These are phyloP conservation scores for Populus trichocarpa DNA, from an alignment of 441 rosid species.

Conservation along the genomic window DNA sequence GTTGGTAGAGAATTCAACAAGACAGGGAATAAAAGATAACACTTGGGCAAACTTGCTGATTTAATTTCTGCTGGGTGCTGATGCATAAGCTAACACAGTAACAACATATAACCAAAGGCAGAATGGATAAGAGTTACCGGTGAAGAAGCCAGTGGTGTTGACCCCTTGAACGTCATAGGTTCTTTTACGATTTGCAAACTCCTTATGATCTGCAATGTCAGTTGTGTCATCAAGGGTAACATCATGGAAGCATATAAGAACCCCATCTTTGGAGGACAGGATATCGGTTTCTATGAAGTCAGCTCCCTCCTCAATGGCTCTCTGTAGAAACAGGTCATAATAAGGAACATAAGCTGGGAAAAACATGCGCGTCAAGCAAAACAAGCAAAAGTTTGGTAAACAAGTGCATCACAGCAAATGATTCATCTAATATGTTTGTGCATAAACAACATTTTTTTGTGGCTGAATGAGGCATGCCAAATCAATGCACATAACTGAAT, in stretches of 20 bases:
- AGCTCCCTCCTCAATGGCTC: conserved; percentile 92
- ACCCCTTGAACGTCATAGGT: conserved; percentile 76
- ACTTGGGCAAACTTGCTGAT: neutral
- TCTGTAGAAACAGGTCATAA: conserved; percentile 44
- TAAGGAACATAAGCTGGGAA: neutral
- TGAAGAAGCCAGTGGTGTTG: conserved; percentile 71
- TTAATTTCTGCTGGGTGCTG: neutral
- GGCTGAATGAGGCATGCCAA: neutral
- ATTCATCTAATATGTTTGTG: too few relatives aligned
- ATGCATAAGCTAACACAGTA: neutral
- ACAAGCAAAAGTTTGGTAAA: neutral
- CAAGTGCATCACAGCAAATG: too few relatives aligned
- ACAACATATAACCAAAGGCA: conserved; percentile 2
- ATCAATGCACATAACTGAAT: neutral
- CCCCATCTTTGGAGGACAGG: conserved; percentile 78
- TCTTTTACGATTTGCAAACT: conserved; percentile 77
- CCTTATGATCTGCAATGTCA: conserved; percentile 63
- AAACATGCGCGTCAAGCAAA: neutral
- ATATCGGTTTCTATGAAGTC: conserved; percentile 96
- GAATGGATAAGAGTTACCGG: conserved; percentile 39
- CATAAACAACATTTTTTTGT: too few relatives aligned
- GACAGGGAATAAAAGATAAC: neutral
- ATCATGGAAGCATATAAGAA: conserved; percentile 83
- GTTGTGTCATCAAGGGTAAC: conserved; percentile 75
- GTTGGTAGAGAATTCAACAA: too few relatives aligned